A percentile compares a stretch with the other conserved stretches of the same genome.
phyloP scores from a whole-genome alignment of 306 rosid species.

The Rosa multiflora region DNA sequence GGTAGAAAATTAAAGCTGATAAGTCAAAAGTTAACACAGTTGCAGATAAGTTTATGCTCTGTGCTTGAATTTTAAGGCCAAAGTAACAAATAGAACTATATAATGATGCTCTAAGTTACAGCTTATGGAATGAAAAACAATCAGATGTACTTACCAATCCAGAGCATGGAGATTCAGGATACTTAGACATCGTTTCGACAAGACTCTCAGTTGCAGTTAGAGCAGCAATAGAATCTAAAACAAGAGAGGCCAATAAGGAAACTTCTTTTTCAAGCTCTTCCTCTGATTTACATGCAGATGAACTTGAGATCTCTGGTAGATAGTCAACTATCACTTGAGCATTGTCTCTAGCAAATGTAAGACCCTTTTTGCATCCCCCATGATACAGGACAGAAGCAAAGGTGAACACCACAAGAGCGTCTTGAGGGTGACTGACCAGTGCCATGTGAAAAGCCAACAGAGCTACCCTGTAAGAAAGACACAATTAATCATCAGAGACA shows the following conservation, averaged over 20 bases:
- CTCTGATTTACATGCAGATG: conserved; percentile 45
- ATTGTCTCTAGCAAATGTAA: conserved; percentile 62
- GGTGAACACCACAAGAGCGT: conserved; percentile 54
- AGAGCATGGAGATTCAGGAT: conserved; percentile 38
- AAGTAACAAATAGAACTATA: not conserved
- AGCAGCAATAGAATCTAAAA: conserved; percentile 38
- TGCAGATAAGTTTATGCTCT: not conserved
- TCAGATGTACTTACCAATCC: conserved; percentile 50
- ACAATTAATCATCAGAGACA: conserved; percentile 33
- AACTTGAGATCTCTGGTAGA: conserved; percentile 61
- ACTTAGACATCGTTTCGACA: conserved; percentile 39
- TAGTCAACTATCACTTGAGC: conserved; percentile 43
- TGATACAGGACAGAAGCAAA: conserved; percentile 81
- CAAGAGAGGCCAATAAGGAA: conserved; percentile 59
- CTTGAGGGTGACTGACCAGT: conserved; percentile 66
- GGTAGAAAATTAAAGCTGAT: not conserved
- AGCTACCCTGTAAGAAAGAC: conserved; percentile 61
- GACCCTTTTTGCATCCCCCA: conserved; percentile 69
- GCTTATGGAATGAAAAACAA: conserved; percentile 3
- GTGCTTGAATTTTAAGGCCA: not conserved
- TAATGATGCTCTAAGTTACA: not conserved
- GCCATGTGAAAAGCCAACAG: conserved; percentile 82
- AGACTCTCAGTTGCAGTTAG: conserved; percentile 36
- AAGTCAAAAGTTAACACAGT: not conserved
- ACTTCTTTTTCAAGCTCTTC: conserved; percentile 63